Base-by-base conservation (phyloP, 345 rosid genomes). In the Hibiscus mutabilis region DNA sequence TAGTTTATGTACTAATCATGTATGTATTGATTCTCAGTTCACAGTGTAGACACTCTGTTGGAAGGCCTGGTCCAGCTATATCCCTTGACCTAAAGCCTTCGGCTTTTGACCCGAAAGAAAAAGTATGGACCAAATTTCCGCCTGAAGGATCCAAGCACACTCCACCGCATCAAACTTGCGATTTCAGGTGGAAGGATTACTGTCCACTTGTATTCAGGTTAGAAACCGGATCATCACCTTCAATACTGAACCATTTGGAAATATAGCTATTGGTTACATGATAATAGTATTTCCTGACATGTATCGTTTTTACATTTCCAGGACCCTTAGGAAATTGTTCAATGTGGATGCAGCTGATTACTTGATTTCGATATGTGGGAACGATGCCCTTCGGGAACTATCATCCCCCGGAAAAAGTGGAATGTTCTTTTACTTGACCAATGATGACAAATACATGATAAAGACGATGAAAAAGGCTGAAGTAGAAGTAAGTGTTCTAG, bases 381-480 rank as follows among this genome's bases (percentile, higher is more conserved):
- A 95, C 56, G 96, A 92, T 66, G 99, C 98, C 0, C 96, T 95
- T 67, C 86, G 99, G 58, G 99, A 95, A 85, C 91, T 95, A 63
- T 92, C 98, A 40, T 95, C 98, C 40, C 98, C 99, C 2, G 98
- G 99, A 52, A 95, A 95, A 83, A 95, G 98, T 79, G 98, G 98
- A 74, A 92, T 96, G 72, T 95, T 92, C 72, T 95, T 95, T 80
- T 95, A 92, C 82, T 74, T 95, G 60, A 95, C 98, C 27, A 82
- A 89, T 58, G 99, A 92, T 76, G 97, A 95, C 59, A 84, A 88
- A 4, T 95, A 95, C 86, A 95, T 95, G 99, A 92, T 95, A 67
- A 95, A 95, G 85, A 95, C 99, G 1, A 84, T 95, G 90, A 95
- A 86, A 86, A 95, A 95, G 79, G 90, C 98, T 16, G 99, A 95